Base-by-base conservation (phyloP, 441 rosid genomes). In the Pelargonium citronellum region DNA sequence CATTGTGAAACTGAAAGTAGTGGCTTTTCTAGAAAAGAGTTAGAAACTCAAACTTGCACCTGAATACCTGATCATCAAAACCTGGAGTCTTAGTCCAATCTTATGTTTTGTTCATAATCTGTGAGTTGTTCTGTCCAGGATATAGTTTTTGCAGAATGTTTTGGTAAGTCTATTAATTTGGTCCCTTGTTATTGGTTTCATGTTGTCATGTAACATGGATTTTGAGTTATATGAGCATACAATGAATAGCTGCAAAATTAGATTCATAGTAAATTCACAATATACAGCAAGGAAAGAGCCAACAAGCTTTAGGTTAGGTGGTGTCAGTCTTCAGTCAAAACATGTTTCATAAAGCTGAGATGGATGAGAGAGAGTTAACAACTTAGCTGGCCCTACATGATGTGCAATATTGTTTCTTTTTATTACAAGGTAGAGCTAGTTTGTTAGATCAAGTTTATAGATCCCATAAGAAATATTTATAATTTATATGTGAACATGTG, bases 291-390 rank as follows among this genome's bases (percentile, higher is more conserved):
- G 64, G 20, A 58, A 58, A 58, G 61, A 17, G 61, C 24, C 61
- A 16, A 58, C 30, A 58, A 58, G 34, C 12, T 58, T 58, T 58
- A 55, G 64, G 64, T 24, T 58, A 55, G 34, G 64, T 24, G 64
- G 64, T 58, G 34, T 58, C 64, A 19, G 64, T 58, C 64, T 17
- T 57, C 17, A 7, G 27, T 57, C 62, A 58, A 58, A 58, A 7
- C 20, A 58, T 58, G 30, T 58, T 58, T 20, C 34, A 58, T 58
- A 20, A 58, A 58, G 64, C 0, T 19, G 64, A 58, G 13, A 20
- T 58, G 34, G 64, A 58, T 58, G 20, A 58, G 64, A 58, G 64
- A 19, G 27, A 58, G 64, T 20, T 58, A 9, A 41, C 46, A 27
- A 55, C 7, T 9, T 55, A 17, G 7, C 20, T 22, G 64, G 1